Base-by-base conservation (phyloP, 768 basidiomycete species). In the Leccinellum rugosiceps region DNA sequence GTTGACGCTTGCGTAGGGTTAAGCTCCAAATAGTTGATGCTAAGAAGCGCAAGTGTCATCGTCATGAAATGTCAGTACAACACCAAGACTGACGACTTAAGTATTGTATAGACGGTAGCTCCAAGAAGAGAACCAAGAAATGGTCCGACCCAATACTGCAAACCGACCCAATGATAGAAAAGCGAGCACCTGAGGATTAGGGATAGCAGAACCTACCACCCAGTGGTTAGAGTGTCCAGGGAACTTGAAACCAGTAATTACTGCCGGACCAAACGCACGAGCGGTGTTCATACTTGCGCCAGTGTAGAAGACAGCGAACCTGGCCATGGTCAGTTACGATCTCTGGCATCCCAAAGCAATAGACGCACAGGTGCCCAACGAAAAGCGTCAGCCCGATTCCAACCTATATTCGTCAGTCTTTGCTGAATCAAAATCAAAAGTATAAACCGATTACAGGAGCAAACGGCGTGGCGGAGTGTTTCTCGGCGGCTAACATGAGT, bases 401-500 rank as follows among this genome's bases (percentile, higher is more conserved):
- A 59, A 87, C 64, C 85, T 84, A 57, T 19, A 43, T 26, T 17
- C 6, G 23, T 67, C 34, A 59, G 45, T 48, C n/a, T 56, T 53
- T 21, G 6, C 52, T 13, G 1, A 44, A 45, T 55, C 30, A 52
- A 43, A 50, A 35, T 43, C 2, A 1, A 19, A 50, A 13, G 14
- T 35, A 28, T 15, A n/a, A n/a, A 32, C 8, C 28, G 0, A 72
- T 46, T 59, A 85, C 83, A n/a, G 87, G 87, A 19, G 86, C 86
- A 63, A 87, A 85, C 0, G 86, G 83, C 1, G 86, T 88, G 2
- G 77, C 75, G 26, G 75, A 72, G 62, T 87, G 86, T 70, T 88
- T 88, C 70, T 88, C 87, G 15, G 83, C 83, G 4, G 87, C 87
- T 25, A 88, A 68, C 85, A 88, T 87, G 59, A 88, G 79, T n/a